Conservation (phyloP, 768 basidiomycete genomes). For the Tulasnella sp. region DNA sequence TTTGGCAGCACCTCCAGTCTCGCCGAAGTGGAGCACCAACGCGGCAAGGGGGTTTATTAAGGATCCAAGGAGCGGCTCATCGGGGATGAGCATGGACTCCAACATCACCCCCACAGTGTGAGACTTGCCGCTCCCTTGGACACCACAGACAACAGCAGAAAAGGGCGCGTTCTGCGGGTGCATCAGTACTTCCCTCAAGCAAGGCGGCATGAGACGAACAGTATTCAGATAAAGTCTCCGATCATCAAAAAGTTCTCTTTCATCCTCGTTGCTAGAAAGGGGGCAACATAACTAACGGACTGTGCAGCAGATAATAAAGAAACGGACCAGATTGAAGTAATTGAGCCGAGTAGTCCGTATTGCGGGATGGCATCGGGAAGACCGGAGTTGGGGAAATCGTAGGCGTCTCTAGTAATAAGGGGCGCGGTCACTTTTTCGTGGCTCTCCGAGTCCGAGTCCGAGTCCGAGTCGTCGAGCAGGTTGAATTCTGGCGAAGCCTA, state of each 20-base stretch:
- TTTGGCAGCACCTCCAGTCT: conserved; percentile 43
- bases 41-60: conserved; percentile 30
- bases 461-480: background rate
- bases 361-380: conserved; percentile 27
- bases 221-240: conserved; percentile 56
- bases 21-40: conserved; percentile 55
- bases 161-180: conserved; percentile 9
- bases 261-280: conserved; percentile 29
- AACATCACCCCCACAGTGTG: conserved; percentile 14
- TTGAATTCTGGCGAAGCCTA: too few relatives aligned
- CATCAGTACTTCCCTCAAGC: background rate
- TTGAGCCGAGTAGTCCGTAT: conserved; percentile 50
- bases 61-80: conserved; percentile 2
- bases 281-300: background rate
- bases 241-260: conserved; percentile 30
- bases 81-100: conserved; percentile 6
- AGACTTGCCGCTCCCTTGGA: conserved; percentile 17
- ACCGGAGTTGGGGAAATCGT: background rate
- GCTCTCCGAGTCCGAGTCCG: too few relatives aligned
- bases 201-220: conserved; percentile 27
- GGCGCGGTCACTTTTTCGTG: conserved; percentile 12
- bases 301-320: background rate
- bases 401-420: conserved; percentile 12
- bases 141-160: conserved; percentile 16
- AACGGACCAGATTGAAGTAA: conserved; percentile 36